Evolutionary conservation across 345 rosid genomes (phyloP).

Genomic region (Psidium friedrichsthalianum): DNA sequence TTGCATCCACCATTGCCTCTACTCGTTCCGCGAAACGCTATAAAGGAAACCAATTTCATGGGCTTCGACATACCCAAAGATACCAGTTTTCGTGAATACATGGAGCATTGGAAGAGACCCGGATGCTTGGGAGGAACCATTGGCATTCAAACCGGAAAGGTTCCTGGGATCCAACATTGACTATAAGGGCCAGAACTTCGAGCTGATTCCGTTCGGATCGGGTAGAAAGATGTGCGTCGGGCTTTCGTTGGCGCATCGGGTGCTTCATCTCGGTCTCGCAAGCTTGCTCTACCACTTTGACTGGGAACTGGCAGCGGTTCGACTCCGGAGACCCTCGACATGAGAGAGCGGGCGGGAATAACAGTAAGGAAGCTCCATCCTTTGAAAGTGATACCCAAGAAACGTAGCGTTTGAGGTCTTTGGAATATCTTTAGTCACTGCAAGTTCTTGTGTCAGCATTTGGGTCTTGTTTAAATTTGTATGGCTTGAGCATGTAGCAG

Average conservation of each 20-base stretch:
- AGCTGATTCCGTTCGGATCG: not conserved
- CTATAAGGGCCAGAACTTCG: not conserved
- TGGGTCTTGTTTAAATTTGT: not conserved
- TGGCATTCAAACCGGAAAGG: not conserved
- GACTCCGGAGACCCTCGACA: not conserved
- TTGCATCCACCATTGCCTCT: not conserved
- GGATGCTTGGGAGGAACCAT: not conserved
- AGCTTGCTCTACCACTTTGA: not conserved
- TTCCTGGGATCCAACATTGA: not conserved
- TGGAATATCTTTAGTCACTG: not conserved
- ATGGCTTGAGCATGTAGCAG: not conserved
- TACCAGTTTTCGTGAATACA: not conserved
- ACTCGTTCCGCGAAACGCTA: not conserved
- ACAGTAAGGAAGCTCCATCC: not conserved
- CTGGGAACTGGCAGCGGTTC: not conserved
- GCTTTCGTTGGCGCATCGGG: not conserved
- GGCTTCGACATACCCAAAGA: not conserved
- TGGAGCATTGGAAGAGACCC: not conserved
- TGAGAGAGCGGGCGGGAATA: not conserved
- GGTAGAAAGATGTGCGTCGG: not conserved
- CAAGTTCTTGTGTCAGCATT: not conserved
- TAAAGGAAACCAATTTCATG: not conserved
- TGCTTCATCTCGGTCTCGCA: not conserved
- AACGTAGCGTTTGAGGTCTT: not conserved
- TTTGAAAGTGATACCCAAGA: not conserved